Evolutionary conservation across 2,329 filamentous ascomycete genomes (phyloP), one percentile per base, ranked within the genome.

Genomic region (Diplocarpon mali): DNA sequence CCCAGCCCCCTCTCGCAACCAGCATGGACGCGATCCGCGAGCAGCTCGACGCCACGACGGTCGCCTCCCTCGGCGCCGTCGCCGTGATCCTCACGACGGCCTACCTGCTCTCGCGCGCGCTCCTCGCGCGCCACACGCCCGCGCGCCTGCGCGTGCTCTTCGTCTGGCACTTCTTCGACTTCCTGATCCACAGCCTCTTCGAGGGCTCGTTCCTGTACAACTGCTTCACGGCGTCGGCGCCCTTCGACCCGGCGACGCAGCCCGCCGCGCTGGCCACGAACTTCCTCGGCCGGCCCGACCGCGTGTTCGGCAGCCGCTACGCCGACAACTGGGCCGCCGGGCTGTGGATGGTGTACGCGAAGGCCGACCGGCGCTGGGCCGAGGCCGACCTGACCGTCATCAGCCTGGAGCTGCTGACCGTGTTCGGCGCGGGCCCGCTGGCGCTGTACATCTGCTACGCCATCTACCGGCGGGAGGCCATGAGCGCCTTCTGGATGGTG

Each of bases 81-180:
- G 57, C 78, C 46, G 67, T 67, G 53, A 71, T 81, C 52, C 62
- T 75, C 14, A 57, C 63, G 42, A 59, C 66, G 44, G 73, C 75
- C 43, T 75, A 76, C 59, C 53, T 53, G 17, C 56, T 69, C 16
- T 78, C 76, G 9, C 66, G 66, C 27, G 55, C 51, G 39, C 65
- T 63, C 69, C 42, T 73, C 9, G 34, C 38, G 0, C n/a, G 39
- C 6, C 24, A 32, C 9, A 56, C 53, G 2, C 61, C 67, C 31
- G 75, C 30, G 30, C 30, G 78, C 41, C 71, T 73, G 45, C 86
- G 88, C 50, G 75, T 85, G 30, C 93, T 93, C 67, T 46, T 46
- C 72, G 76, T 93, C 66, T 95, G 90, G 90, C 89, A 95, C 68
- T 75, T 85, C 31, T 93, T 94, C 67, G 89, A 95, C 64, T 86